These are phyloP conservation scores for Saccharomycopsis javanensis DNA, from an alignment of 805 yeast species.

Conservation along the genomic window DNA sequence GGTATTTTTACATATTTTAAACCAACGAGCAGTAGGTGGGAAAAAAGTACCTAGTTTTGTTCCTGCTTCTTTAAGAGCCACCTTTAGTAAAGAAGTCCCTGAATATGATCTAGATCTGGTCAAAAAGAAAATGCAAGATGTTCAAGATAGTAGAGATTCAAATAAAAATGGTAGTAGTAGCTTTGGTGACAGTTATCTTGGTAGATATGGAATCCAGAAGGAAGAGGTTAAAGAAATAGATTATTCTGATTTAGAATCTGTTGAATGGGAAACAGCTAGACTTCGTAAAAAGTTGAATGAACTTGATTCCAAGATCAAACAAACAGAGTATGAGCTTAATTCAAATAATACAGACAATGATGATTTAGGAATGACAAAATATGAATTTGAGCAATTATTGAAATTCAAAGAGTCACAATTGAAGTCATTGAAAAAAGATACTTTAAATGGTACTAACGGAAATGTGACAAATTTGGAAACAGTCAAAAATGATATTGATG, in stretches of 20 bases:
- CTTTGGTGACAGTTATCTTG: constrained; percentile 48
- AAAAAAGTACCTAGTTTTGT: constrained; percentile 85
- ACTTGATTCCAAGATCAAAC: constrained; percentile 53
- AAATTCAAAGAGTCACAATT: constrained; percentile 64
- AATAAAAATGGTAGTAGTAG: constrained; percentile 20
- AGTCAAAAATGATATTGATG: neutral
- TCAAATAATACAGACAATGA: constrained; percentile 22
- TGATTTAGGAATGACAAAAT: constrained; percentile 30
- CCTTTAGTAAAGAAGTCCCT: constrained; percentile 79
- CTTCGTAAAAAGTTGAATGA: constrained; percentile 70
- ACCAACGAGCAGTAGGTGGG: constrained; percentile 71
- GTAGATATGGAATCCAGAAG: constrained; percentile 41
- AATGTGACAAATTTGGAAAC: constrained; percentile 1
- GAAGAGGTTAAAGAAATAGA: constrained; percentile 10
- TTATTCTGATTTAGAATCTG: constrained; percentile 38
- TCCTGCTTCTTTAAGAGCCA: constrained; percentile 86
- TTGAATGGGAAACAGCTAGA: constrained; percentile 90
- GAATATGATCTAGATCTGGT: constrained; percentile 45
- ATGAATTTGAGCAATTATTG: constrained; percentile 75
- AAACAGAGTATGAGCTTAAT: constrained; percentile 43
- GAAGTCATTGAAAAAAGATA: constrained; percentile 28
- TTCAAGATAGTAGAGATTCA: constrained; percentile 26
- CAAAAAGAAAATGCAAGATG: constrained; percentile 35
- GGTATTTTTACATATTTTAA: constrained; percentile 81
- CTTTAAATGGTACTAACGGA: constrained; percentile 13